Evolutionary conservation across 2,329 filamentous ascomycete genomes (phyloP).

Genomic region (Colletotrichum tamarilloi): DNA sequence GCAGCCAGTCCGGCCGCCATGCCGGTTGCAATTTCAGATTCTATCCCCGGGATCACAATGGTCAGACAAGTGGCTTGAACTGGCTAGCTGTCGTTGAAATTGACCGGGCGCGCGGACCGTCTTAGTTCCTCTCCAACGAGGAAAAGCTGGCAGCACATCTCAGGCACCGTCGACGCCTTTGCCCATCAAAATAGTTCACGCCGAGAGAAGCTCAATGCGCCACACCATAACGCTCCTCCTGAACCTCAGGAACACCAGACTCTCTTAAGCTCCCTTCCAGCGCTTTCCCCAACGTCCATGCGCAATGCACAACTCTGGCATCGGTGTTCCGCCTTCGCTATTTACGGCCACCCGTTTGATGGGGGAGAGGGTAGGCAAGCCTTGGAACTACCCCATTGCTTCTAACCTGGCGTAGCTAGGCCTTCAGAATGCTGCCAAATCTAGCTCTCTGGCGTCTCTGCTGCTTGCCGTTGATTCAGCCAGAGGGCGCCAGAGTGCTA

Average conservation of each 20-base stretch:
- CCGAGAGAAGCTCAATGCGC: conserved; percentile 23
- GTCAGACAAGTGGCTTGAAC: conserved; percentile 34
- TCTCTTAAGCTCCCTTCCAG: neutral
- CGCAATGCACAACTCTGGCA: conserved; percentile 26
- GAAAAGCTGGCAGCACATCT: neutral
- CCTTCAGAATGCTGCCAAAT: conserved; percentile 14
- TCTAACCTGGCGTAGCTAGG: neutral
- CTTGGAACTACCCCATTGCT: conserved; percentile 5
- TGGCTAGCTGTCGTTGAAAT: conserved; percentile 33
- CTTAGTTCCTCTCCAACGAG: neutral
- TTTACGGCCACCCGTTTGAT: conserved; percentile 14
- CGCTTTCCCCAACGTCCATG: conserved; percentile 26
- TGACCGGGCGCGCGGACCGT: conserved; percentile 32
- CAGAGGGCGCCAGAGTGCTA: conserved; percentile 2
- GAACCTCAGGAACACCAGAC: neutral
- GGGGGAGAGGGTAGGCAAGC: neutral
- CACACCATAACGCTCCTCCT: conserved; percentile 33
- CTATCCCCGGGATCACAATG: conserved; percentile 19
- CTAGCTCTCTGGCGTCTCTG: neutral
- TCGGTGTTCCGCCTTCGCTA: conserved; percentile 32
- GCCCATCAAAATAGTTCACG: conserved; percentile 30
- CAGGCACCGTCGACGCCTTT: conserved; percentile 5
- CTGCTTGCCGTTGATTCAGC: conserved; percentile 5
- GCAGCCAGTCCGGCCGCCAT: conserved; percentile 27
- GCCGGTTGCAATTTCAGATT: conserved; percentile 31